phyloP scores from a whole-genome alignment of 345 rosid species.

The Trapa bicornis region DNA sequence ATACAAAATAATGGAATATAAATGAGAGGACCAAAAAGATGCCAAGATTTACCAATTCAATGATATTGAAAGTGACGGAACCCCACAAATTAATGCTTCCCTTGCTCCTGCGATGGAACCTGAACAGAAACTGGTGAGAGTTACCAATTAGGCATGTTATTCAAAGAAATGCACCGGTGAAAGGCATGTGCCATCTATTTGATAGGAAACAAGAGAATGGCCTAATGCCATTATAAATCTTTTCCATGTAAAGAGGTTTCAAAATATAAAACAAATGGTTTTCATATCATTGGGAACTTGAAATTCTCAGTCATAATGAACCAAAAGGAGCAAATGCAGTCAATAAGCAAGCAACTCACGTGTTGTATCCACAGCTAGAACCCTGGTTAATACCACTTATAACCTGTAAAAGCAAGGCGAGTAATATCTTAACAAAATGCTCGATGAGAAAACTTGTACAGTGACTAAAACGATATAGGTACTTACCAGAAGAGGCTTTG shows the following conservation, averaged over 20 bases:
- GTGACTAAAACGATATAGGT: constrained; percentile 11
- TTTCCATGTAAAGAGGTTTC: too few species aligned
- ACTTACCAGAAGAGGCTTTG: constrained; percentile 89
- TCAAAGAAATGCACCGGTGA: background rate
- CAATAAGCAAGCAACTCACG: constrained; percentile 25
- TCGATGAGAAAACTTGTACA: constrained; percentile 2
- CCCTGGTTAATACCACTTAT: constrained; percentile 92
- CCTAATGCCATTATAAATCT: background rate
- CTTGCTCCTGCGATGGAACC: constrained; percentile 92
- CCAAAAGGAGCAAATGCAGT: too few species aligned
- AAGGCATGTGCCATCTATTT: too few species aligned
- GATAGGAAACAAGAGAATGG: background rate
- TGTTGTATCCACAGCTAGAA: constrained; percentile 82
- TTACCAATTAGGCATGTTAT: constrained; percentile 16
- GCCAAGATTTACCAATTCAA: constrained; percentile 60
- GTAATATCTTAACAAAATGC: constrained; percentile 7
- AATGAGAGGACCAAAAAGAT: background rate
- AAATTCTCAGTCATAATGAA: too few species aligned
- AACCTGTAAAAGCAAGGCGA: constrained; percentile 40
- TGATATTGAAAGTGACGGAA: constrained; percentile 86
- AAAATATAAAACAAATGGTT: too few species aligned
- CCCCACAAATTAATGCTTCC: constrained; percentile 78
- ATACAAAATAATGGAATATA: constrained; percentile 1
- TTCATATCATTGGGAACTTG: too few species aligned
- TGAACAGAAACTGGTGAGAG: constrained; percentile 61